phyloP scores from a whole-genome alignment of 441 rosid species.

The Mallotus repandus region DNA sequence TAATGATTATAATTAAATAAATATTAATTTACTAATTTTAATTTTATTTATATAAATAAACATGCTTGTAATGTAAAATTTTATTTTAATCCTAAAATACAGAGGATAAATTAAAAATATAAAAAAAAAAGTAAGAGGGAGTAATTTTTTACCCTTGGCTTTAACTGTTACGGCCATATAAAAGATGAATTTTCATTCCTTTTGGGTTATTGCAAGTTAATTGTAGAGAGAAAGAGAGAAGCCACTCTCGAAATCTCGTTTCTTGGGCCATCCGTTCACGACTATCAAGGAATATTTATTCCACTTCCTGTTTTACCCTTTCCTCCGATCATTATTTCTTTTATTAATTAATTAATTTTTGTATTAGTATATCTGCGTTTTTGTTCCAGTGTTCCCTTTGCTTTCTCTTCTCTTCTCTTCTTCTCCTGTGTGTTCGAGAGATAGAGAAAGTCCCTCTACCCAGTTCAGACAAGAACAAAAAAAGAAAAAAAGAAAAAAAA shows the following conservation, averaged over 20 bases:
- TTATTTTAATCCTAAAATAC: too few species aligned
- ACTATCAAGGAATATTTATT: slow-evolving; percentile 41
- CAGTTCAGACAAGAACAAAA: too few species aligned
- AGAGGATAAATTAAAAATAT: too few species aligned
- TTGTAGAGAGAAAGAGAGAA: neutral
- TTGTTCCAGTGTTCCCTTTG: slow-evolving; percentile 31
- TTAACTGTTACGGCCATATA: too few species aligned
- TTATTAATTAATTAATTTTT: neutral
- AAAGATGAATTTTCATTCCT: too few species aligned
- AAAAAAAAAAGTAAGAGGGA: too few species aligned
- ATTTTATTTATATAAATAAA: too few species aligned
- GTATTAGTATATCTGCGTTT: slow-evolving; percentile 24
- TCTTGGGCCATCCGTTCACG: slow-evolving; percentile 63
- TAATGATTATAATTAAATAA: too few species aligned
- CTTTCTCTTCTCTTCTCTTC: slow-evolving; percentile 26
- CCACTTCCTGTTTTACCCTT: slow-evolving; percentile 44
- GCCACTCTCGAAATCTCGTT: slow-evolving; percentile 48
- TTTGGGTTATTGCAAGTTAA: too few species aligned
- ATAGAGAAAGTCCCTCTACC: slow-evolving; percentile 18
- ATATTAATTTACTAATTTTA: too few species aligned
- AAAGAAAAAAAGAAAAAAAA: slow-evolving; percentile 21
- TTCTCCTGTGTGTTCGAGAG: neutral
- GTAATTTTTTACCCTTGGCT: too few species aligned
- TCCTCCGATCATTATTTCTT: neutral
- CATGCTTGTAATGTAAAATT: too few species aligned